Evolutionary conservation across 306 rosid genomes (phyloP), one percentile per base, ranked within the genome.

Genomic region (Abrus pulchellus): DNA sequence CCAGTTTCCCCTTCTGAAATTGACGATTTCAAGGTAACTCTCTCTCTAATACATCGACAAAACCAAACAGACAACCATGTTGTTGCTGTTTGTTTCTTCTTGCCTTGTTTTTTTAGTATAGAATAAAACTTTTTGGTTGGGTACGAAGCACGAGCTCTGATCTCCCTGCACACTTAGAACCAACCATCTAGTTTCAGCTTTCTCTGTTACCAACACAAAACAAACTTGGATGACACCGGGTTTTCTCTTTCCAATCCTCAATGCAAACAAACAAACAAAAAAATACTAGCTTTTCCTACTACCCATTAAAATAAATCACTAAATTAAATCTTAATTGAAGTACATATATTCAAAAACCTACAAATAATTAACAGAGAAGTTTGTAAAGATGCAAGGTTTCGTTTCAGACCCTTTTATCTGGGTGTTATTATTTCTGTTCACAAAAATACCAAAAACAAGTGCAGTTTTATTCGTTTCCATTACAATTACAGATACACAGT

Each of bases 1-100:
- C 99, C 99, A 7, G 86, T 90, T 13, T 93, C 99, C 1, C 98
- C 99, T 32, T 81, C 97, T 44, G 97, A 93, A 68, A 85, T 90
- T 77, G 98, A 93, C 54, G 97, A 96, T 82, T 49, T 65, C 83
- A 96, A 96, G 99, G 99, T 96, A 66, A 20, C 72, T n/a, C 9
- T 43, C 75, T 50, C 4, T 4, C 4, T 36, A 2, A 36, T 36
- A 55, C 80, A 59, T 68, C 7, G n/a, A 34, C 60, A 14, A 38
- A 34, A 64, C 53, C 55, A 33, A 56, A 34, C 75, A 66, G 20
- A 77, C 78, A 83, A 30, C 34, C 76, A 74, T 56, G 57, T 52
- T 74, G 43, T 56, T 56, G 30, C 2, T 56, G 57, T 4, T 62
- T 61, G 68, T 1, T 32, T 27, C 32, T 59, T 70, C 4, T n/a